phyloP scores from a whole-genome alignment of 345 rosid genomes.

The Linum tenue region DNA sequence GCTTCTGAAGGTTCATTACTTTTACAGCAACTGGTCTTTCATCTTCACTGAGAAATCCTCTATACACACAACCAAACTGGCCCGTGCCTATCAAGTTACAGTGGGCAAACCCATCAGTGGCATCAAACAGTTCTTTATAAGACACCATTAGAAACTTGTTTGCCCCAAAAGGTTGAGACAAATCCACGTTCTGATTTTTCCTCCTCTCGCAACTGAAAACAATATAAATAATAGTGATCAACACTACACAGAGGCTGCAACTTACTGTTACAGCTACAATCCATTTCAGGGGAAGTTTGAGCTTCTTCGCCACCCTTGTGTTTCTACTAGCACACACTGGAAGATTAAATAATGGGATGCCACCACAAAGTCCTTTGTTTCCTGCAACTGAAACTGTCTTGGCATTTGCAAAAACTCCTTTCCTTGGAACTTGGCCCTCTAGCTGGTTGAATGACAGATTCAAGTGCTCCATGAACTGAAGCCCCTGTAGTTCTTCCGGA shows the following conservation, averaged over 20 bases:
- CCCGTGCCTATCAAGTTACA: background rate
- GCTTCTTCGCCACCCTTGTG: background rate
- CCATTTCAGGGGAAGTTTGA: background rate
- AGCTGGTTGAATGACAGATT: background rate
- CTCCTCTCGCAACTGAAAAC: too few species aligned
- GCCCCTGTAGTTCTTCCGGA: background rate
- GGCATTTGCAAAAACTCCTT: background rate
- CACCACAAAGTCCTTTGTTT: background rate
- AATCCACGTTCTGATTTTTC: too few species aligned
- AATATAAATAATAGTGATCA: too few species aligned
- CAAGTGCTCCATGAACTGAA: background rate
- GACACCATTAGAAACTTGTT: background rate
- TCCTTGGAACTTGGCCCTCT: background rate
- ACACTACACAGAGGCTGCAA: too few species aligned
- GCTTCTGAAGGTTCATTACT: background rate
- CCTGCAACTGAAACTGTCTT: background rate
- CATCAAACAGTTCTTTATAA: background rate
- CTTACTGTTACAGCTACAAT: too few species aligned
- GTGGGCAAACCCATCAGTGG: background rate
- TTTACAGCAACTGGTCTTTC: conserved; percentile 1
- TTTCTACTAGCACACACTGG: background rate
- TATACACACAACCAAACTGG: background rate
- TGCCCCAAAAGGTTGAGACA: too few species aligned
- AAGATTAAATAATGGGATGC: background rate
- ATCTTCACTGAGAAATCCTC: background rate